These are phyloP conservation scores for Peronospora belbahrii DNA, from an alignment of 352 stramenopile genomes.

Conservation along the genomic window DNA sequence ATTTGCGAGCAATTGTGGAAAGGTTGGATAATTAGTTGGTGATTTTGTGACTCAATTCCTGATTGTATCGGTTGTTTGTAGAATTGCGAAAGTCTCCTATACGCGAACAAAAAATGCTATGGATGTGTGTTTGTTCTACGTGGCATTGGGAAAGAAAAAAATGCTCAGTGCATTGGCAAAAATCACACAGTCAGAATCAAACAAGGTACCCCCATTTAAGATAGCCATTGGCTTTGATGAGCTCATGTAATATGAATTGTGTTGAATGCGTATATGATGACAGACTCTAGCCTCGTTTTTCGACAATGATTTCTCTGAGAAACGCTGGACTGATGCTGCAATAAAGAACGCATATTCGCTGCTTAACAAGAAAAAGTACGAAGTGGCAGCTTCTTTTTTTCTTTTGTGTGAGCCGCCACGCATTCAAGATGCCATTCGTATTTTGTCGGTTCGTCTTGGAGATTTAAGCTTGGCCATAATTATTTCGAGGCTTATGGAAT, in stretches of 20 bases:
- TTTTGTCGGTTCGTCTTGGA: conserved; percentile 80
- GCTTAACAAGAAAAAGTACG: conserved; percentile 89
- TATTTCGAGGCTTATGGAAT: conserved; percentile 84
- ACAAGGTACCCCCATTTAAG: conserved; percentile 38
- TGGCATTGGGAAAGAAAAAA: conserved; percentile 75
- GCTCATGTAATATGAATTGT: background rate
- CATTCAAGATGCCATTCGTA: conserved; percentile 87
- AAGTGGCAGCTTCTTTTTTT: conserved; percentile 88
- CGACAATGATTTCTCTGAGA: conserved; percentile 74
- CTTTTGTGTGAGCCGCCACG: conserved; percentile 88
- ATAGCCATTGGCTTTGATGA: background rate
- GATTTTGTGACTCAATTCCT: background rate
- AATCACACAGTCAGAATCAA: conserved; percentile 56
- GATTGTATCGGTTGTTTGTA: conserved; percentile 13
- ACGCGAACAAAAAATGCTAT: conserved; percentile 62
- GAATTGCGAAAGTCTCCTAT: conserved; percentile 64
- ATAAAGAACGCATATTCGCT: conserved; percentile 94
- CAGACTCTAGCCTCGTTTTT: conserved; percentile 71
- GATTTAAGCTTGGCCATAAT: conserved; percentile 88
- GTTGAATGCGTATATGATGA: background rate
- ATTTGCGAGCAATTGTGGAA: conserved; percentile 60
- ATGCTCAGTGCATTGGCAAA: conserved; percentile 68
- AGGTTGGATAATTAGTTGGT: conserved; percentile 19
- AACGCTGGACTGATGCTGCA: conserved; percentile 79
- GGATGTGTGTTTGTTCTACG: conserved; percentile 64